Base-by-base conservation (phyloP, 2,329 filamentous ascomycete species). In the Ambrosiella xylebori region DNA sequence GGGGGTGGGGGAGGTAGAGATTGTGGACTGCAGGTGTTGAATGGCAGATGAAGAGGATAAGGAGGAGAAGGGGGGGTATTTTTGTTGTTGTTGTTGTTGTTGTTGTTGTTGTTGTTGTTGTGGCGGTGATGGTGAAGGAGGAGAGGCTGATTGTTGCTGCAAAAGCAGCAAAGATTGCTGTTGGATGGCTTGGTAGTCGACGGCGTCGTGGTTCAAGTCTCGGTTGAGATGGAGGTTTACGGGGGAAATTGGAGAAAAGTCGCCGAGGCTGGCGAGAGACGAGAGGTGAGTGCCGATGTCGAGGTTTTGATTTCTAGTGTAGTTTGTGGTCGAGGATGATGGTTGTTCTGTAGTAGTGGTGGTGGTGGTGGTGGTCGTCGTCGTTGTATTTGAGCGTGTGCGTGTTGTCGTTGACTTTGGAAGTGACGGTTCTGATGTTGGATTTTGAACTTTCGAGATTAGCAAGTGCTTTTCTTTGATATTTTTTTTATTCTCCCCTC, bases 11-110 rank as follows among this genome's bases (percentile, higher is more conserved):
- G 40, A 11, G 56, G n/a, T 45, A 51, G 51, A 15, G 51, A 54
- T 27, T 52, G 51, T 27, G 27, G 38, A 55, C 47, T 63, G 62
- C 17, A 63, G 61, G 41, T 62, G 63, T 44, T 63, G 61, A 50
- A 64, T 62, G 49, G 58, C 56, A 4, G 60, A 53, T 27, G 58
- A 60, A 47, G 7, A 13, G 44, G 17, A 17, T 47, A 11, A 4
- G 49, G 17, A 19, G 40, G 15, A 36, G 49, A 44, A 7, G 40
- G 11, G 11, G 40, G 40, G 2, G 4, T 12, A 4, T 12, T 41
- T 41, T 41, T 41, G 40, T 57, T 57, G 37, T 39, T 50, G 36
- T 49, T 36, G 2, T 7, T 47, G 38, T 17, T 39, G 40, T 40
- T 55, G 52, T 49, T 57, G 37, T 39, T 50, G 36, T 49, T 36